These are phyloP conservation scores for Cladorrhinum sp. DNA, from an alignment of 2,329 filamentous ascomycete genomes.

Conservation along the genomic window DNA sequence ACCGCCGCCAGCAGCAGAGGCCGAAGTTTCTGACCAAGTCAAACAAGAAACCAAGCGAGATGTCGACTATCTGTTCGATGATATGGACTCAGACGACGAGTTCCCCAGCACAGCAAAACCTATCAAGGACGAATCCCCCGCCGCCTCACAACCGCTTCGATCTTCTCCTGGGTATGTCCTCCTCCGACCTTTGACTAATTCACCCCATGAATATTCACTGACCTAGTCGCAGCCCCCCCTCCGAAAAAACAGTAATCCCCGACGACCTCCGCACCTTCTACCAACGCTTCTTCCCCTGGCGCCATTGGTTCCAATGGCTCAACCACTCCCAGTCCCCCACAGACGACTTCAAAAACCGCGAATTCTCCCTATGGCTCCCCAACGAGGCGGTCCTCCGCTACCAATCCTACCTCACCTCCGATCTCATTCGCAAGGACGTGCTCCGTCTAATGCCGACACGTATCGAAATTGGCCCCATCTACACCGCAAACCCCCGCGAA, in stretches of 20 bases:
- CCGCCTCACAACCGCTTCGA: slow-evolving; percentile 42
- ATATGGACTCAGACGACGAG: slow-evolving; percentile 51
- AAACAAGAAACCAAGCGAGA: slow-evolving; percentile 24
- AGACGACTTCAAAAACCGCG: slow-evolving; percentile 85
- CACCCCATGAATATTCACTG: neutral
- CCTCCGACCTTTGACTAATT: neutral
- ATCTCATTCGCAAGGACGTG: slow-evolving; percentile 82
- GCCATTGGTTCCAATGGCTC: slow-evolving; percentile 94
- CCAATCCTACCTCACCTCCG: slow-evolving; percentile 61
- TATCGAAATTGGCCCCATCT: slow-evolving; percentile 98
- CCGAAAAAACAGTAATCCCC: slow-evolving; percentile 48
- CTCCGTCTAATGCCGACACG: slow-evolving; percentile 83
- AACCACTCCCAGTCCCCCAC: slow-evolving; percentile 87
- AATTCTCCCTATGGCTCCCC: slow-evolving; percentile 93
- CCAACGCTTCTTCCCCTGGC: slow-evolving; percentile 90
- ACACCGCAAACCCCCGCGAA: slow-evolving; percentile 89
- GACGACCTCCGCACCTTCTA: slow-evolving; percentile 90
- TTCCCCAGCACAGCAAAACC: slow-evolving; percentile 50
- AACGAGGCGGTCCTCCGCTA: slow-evolving; percentile 93
- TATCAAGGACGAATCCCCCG: slow-evolving; percentile 32
- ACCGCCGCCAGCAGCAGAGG: neutral
- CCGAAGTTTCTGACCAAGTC: neutral
- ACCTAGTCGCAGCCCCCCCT: slow-evolving; percentile 15
- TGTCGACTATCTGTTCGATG: slow-evolving; percentile 58
- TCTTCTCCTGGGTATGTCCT: slow-evolving; percentile 35